Conservation (phyloP, 345 rosid genomes). For the Balakata baccata region DNA sequence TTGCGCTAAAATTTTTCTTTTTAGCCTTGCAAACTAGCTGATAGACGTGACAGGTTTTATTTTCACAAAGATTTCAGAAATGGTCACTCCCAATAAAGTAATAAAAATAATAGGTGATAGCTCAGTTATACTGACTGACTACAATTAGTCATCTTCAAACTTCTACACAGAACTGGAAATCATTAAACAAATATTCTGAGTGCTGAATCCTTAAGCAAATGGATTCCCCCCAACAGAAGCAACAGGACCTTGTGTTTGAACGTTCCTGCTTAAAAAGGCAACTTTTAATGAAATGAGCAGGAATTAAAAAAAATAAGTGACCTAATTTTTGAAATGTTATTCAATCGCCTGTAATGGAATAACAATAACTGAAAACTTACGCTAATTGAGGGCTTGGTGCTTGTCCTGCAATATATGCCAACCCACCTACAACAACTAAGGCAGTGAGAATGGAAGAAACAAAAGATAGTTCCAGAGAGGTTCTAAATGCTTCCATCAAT, state of each 20-base stretch:
- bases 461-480: neutral
- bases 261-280: conserved; percentile 40
- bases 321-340: neutral
- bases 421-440: conserved; percentile 57
- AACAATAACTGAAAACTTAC: conserved; percentile 48
- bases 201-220: conserved; percentile 48
- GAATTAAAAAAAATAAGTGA: neutral
- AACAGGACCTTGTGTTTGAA: conserved; percentile 66
- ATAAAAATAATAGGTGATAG: neutral
- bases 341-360: neutral
- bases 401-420: conserved; percentile 61
- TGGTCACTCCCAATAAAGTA: neutral
- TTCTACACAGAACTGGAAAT: conserved; percentile 7
- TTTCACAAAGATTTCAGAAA: conserved; percentile 19
- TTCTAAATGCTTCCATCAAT: neutral
- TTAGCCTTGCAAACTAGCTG: conserved; percentile 8
- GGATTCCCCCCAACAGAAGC: conserved; percentile 86
- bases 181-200: neutral
- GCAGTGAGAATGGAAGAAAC: neutral
- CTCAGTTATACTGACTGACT: neutral
- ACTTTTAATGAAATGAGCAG: neutral
- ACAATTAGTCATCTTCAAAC: conserved; percentile 1
- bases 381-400: conserved; percentile 54
- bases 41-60: conserved; percentile 12
- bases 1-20: neutral